Conservation (phyloP, 2,329 filamentous ascomycete species). For the Diaporthe caulivora region DNA sequence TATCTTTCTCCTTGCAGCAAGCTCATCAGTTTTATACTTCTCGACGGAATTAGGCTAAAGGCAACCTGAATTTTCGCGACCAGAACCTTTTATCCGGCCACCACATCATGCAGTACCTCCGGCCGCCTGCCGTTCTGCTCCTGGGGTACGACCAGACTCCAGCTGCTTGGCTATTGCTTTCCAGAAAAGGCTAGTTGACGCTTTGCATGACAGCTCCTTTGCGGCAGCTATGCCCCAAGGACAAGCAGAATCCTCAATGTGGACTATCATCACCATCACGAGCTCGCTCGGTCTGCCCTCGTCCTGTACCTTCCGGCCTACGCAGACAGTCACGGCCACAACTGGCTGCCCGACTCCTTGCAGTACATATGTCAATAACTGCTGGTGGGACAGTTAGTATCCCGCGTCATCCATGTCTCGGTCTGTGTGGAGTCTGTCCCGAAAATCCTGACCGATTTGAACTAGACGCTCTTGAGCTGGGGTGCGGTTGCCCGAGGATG, state of each 20-base stretch:
- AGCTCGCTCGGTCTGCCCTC: background rate
- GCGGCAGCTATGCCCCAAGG: background rate
- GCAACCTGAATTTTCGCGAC: background rate
- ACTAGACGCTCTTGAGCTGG: background rate
- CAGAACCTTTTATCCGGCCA: background rate
- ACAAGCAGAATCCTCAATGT: background rate
- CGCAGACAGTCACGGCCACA: conserved; percentile 33
- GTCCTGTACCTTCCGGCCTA: conserved; percentile 28
- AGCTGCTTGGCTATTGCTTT: no score
- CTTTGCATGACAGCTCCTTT: background rate
- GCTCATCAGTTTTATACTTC: background rate
- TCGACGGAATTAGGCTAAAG: background rate
- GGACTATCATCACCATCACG: background rate
- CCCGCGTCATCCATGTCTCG: background rate
- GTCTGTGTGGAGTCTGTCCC: background rate
- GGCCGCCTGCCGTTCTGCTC: background rate
- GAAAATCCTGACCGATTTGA: background rate
- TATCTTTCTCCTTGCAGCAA: background rate
- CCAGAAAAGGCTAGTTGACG: background rate
- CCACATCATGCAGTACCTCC: conserved; percentile 1
- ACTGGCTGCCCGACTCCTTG: conserved; percentile 29
- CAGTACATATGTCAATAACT: conserved; percentile 10
- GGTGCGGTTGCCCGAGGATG: conserved; percentile 24
- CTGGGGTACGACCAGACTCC: background rate
- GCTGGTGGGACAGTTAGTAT: conserved; percentile 19